A percentile compares a stretch with the other conserved stretches of the same genome.
Conservation (phyloP, 495 filamentous ascomycete species). For the Arthonia radiata region DNA sequence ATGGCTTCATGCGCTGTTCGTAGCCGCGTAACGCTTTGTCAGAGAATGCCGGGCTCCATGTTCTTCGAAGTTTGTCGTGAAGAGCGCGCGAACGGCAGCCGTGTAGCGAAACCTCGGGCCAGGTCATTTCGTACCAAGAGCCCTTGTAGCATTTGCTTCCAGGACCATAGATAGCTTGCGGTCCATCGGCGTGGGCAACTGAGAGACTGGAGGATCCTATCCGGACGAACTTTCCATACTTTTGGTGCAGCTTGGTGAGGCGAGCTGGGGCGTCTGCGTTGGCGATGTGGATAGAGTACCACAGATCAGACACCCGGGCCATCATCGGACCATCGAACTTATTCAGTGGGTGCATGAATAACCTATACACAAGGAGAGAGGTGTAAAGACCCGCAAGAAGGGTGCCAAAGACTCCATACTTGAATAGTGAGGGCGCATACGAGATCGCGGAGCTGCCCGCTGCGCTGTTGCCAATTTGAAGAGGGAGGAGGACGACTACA, state of each 20-base stretch:
- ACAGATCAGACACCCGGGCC: constrained; percentile 14
- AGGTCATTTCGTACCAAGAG: constrained; percentile 11
- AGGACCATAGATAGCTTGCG: constrained; percentile 6
- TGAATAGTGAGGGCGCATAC: no score
- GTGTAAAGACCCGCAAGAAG: constrained; percentile 13
- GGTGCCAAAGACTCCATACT: no score
- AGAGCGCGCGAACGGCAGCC: constrained; percentile 12
- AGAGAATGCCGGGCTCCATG: constrained; percentile 29
- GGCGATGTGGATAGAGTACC: constrained; percentile 5
- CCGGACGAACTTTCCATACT: constrained; percentile 19
- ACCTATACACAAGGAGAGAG: constrained; percentile 16
- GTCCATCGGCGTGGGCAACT: constrained; percentile 12
- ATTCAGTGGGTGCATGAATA: constrained; percentile 12
- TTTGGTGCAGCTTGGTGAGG: constrained; percentile 8
- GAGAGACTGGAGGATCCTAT: constrained; percentile 18
- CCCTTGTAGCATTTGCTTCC: constrained; percentile 11
- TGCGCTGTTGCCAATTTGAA: no score
- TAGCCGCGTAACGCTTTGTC: constrained; percentile 22
- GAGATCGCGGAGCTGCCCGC: no score
- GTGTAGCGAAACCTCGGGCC: constrained; percentile 9
- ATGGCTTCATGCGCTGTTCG: constrained; percentile 4
- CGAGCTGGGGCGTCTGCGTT: constrained; percentile 13
- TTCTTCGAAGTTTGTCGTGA: constrained; percentile 27
- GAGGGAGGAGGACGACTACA: no score
- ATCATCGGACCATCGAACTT: constrained; percentile 16